Evolutionary conservation across 1,284 basidiomycete species (phyloP), one percentile per base, ranked within the genome.

Genomic region (Tilletia setariae): DNA sequence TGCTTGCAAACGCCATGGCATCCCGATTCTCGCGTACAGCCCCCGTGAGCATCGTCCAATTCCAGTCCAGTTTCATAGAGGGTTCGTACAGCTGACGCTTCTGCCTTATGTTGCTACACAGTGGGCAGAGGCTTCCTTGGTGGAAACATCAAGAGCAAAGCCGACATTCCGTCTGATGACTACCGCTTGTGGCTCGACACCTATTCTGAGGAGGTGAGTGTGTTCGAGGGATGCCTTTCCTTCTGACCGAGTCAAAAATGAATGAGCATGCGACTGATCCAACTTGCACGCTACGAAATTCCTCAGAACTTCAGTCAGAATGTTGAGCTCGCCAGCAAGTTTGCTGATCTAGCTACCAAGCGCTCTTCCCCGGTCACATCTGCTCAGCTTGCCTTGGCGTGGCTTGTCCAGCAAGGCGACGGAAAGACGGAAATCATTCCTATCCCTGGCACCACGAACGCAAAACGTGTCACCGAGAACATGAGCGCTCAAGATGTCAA

Each of bases 1-100:
- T 0, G 83, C 76, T 23, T 84, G 82, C 72, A 83, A 84, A 32
- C 85, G 87, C 68, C 83, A 87, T 19, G 83, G 84, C 2, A 83
- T 87, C 44, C 83, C 88, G 19, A 84, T 90, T 62, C 83, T 89
- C 13, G 87, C 88, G 2, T 90, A 90, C 76, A 86, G 86, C 0
- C 76, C 76, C 32, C 23, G 2, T 30, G 19, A 15, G 53, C 32
- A 15, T 30, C 6, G 9, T 59, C 53, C 49, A 53, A 19, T 30
- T 25, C 6, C 1, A 23, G n/a, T 30, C 7, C 23, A 7, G n/a
- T 28, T 13, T 8, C 6, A 6, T 8, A 1, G 16, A 8, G 23
- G 16, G 23, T 30, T 59, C 19, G 43, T 30, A 30, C 53, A 28
- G 3, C 25, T 30, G 8, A 9, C 8, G 4, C 25, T 23, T 11